These are phyloP conservation scores for Fusarium tupiense DNA, from an alignment of 2,329 filamentous ascomycete genomes.

Conservation along the genomic window DNA sequence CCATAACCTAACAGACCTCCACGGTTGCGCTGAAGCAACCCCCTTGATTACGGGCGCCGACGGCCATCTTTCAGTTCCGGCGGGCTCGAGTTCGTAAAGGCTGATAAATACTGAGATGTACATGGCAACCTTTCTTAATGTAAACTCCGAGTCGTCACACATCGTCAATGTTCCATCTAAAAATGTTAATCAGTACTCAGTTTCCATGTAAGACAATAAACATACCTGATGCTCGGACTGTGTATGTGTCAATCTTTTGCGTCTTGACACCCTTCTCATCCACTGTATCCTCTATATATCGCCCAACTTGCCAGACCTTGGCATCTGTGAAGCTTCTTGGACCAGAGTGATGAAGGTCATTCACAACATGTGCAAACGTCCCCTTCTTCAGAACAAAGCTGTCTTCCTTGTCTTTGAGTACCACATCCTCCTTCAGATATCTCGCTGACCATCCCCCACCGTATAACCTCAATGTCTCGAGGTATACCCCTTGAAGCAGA, in stretches of 20 bases:
- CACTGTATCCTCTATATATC: constrained; percentile 45
- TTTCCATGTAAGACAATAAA: too few relatives aligned
- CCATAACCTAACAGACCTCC: constrained; percentile 46
- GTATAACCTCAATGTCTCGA: constrained; percentile 54
- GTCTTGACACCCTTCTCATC: constrained; percentile 40
- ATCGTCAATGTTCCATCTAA: constrained; percentile 47
- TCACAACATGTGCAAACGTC: constrained; percentile 47
- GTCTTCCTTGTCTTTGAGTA: constrained; percentile 42
- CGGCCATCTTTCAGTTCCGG: constrained; percentile 42
- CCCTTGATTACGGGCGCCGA: constrained; percentile 39
- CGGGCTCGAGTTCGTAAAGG: constrained; percentile 50
- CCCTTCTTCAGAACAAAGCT: constrained; percentile 48
- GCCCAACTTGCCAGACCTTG: constrained; percentile 48
- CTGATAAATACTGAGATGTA: constrained; percentile 49
- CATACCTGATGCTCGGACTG: constrained; percentile 49
- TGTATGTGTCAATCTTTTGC: constrained; percentile 38
- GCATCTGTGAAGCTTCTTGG: constrained; percentile 47
- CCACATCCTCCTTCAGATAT: constrained; percentile 46
- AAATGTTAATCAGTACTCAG: constrained; percentile 17
- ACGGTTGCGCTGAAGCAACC: constrained; percentile 42
- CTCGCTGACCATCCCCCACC: constrained; percentile 48
- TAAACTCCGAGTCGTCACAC: constrained; percentile 47
- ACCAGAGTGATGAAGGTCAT: constrained; percentile 50
- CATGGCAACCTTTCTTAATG: constrained; percentile 48
- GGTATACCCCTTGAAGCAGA: constrained; percentile 51